Conservation (phyloP, 176 grass and related monocot species). For the Oryza officinalis region DNA sequence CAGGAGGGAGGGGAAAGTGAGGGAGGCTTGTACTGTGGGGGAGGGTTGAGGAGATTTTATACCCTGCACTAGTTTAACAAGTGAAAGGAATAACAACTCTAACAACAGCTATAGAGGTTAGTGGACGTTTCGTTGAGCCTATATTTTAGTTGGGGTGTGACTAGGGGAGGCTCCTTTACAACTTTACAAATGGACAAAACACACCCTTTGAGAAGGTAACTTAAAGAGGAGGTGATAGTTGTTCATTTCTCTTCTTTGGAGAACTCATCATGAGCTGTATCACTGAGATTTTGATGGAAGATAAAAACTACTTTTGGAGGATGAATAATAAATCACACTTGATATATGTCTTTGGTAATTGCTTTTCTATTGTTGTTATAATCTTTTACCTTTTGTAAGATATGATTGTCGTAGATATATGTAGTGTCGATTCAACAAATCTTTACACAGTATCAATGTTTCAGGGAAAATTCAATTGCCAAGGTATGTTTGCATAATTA, state of each 20-base stretch:
- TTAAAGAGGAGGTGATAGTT: constrained; percentile 28
- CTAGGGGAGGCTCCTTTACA: constrained; percentile 41
- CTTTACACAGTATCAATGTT: not conserved
- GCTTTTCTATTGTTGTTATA: not conserved
- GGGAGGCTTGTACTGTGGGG: constrained; percentile 41
- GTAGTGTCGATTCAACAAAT: not conserved
- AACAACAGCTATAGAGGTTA: not conserved
- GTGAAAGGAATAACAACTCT: constrained; percentile 29
- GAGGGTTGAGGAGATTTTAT: constrained; percentile 36
- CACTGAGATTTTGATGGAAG: constrained; percentile 34
- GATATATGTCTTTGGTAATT: not conserved
- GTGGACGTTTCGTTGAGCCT: constrained; percentile 33
- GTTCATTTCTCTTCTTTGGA: constrained; percentile 37
- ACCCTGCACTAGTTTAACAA: constrained; percentile 41
- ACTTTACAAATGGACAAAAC: constrained; percentile 49
- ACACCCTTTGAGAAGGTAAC: constrained; percentile 44
- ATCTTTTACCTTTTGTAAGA: not conserved
- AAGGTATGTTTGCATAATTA: not conserved
- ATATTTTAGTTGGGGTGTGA: constrained; percentile 25
- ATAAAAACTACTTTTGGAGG: constrained; percentile 30
- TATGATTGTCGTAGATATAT: not conserved
- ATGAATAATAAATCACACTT: constrained; percentile 1
- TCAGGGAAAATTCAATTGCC: not conserved
- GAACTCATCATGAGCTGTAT: constrained; percentile 52
- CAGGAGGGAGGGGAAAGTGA: constrained; percentile 45